phyloP scores from a whole-genome alignment of 768 basidiomycete genomes.

The Suillus fuscotomentosus region DNA sequence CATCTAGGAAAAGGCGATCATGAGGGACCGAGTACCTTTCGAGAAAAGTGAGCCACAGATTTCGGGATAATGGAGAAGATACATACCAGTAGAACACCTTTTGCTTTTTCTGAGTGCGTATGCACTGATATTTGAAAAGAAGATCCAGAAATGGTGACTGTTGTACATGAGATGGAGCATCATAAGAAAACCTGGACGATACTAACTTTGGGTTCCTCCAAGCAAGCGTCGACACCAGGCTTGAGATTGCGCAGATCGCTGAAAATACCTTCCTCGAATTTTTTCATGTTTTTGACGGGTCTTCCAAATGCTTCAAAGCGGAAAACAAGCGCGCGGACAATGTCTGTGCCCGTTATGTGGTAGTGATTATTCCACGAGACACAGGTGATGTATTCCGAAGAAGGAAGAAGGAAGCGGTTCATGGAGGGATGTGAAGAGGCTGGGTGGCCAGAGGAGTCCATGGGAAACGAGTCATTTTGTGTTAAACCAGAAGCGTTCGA shows the following conservation, averaged over 20 bases:
- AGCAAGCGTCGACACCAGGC: constrained; percentile 86
- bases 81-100: constrained; percentile 95
- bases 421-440: constrained; percentile 71
- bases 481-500: constrained; percentile 28
- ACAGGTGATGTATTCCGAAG: constrained; percentile 86
- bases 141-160: constrained; percentile 92
- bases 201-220: constrained; percentile 94
- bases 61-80: constrained; percentile 1
- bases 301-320: constrained; percentile 91
- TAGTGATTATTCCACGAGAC: constrained; percentile 90
- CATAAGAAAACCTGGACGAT: not conserved
- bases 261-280: constrained; percentile 97
- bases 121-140: constrained; percentile 94
- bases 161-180: constrained; percentile 10
- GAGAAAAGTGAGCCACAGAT: not conserved
- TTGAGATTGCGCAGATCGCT: constrained; percentile 92
- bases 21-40: constrained; percentile 94
- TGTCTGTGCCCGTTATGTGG: constrained; percentile 96
- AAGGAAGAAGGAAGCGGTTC: constrained; percentile 84
- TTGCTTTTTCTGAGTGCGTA: constrained; percentile 97
- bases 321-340: constrained; percentile 92
- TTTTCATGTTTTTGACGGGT: constrained; percentile 91
- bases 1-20: constrained; percentile 94
- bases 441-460: constrained; percentile 36
- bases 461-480: constrained; percentile 10